Conservation (phyloP, 768 basidiomycete genomes). For the Leccinum boreale region DNA sequence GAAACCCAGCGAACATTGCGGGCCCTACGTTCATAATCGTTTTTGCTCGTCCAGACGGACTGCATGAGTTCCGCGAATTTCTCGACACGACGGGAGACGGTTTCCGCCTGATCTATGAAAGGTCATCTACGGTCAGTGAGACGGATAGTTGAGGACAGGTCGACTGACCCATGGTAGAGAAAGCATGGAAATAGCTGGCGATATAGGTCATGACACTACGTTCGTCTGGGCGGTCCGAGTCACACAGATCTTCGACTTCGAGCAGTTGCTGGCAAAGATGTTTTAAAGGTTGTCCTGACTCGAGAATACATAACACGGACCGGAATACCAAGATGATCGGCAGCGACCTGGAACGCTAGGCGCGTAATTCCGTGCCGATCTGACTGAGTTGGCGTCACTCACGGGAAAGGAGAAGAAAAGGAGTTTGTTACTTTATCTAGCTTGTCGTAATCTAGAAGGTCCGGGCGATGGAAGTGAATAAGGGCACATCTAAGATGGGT, state of each 20-base stretch:
- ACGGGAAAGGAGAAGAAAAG: not conserved
- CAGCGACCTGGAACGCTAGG: constrained; percentile 85
- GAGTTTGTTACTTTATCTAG: constrained; percentile 67
- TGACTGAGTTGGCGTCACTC: constrained; percentile 39
- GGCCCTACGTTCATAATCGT: constrained; percentile 91
- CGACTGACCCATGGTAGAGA: constrained; percentile 87
- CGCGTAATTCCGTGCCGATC: constrained; percentile 82
- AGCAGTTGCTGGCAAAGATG: constrained; percentile 68
- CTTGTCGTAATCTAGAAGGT: constrained; percentile 85
- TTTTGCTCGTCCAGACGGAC: constrained; percentile 80
- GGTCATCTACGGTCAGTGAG: not conserved
- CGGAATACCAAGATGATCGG: constrained; percentile 86
- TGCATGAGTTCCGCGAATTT: constrained; percentile 97
- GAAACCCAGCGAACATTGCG: constrained; percentile 47
- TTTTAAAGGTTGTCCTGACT: constrained; percentile 1
- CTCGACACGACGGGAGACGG: constrained; percentile 87
- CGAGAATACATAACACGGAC: constrained; percentile 43
- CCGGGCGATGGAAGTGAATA: constrained; percentile 96
- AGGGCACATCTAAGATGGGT: constrained; percentile 77
- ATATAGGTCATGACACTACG: constrained; percentile 98
- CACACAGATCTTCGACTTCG: constrained; percentile 94
- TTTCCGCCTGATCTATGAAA: constrained; percentile 84
- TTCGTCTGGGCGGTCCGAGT: constrained; percentile 86
- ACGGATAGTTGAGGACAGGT: not conserved
- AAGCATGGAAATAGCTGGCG: constrained; percentile 96